A percentile compares a stretch with the other conserved stretches of the same genome.
Conservation (phyloP, 257 asterid species). For the Craterostigma plantagineum region DNA sequence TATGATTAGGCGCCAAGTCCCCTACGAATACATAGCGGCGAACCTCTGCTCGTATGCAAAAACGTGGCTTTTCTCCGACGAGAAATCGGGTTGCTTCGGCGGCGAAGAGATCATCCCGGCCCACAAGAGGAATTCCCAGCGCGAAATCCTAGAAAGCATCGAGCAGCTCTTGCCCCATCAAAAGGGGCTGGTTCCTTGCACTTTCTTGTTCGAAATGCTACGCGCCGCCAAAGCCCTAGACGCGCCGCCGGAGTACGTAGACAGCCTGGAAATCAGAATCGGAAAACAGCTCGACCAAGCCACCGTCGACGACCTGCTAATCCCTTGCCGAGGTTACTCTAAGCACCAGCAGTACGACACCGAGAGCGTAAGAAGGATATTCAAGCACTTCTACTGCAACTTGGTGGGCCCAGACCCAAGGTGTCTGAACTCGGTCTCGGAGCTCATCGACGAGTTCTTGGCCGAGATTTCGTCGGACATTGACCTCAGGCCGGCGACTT, state of each 20-base stretch:
- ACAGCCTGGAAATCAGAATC: conserved; percentile 35
- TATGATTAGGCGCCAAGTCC: conserved; percentile 29
- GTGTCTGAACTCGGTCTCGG: conserved; percentile 25
- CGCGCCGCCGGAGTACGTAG: conserved; percentile 30
- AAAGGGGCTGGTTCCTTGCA: conserved; percentile 20
- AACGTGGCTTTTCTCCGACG: conserved; percentile 32
- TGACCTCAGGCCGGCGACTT: conserved; percentile 26
- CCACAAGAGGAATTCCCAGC: conserved; percentile 12
- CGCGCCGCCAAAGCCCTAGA: conserved; percentile 26
- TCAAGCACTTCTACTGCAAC: conserved; percentile 41
- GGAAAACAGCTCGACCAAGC: conserved; percentile 55
- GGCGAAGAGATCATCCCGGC: conserved; percentile 9
- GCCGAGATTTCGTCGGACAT: conserved; percentile 45
- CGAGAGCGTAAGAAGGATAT: conserved; percentile 44
- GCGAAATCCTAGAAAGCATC: conserved; percentile 46
- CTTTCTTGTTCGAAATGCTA: conserved; percentile 39
- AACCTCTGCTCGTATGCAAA: conserved; percentile 29
- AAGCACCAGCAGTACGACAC: conserved; percentile 41
- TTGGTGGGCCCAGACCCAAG: conserved; percentile 11
- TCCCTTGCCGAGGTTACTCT: conserved; percentile 44
- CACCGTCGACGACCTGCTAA: conserved; percentile 27
- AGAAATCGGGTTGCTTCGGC: not conserved
- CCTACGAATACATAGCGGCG: conserved; percentile 28
- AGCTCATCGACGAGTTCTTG: conserved; percentile 44
- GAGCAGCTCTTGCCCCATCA: conserved; percentile 29